These are phyloP conservation scores for Oryza meyeriana DNA, from an alignment of 176 grass and related monocot genomes.

Conservation along the genomic window DNA sequence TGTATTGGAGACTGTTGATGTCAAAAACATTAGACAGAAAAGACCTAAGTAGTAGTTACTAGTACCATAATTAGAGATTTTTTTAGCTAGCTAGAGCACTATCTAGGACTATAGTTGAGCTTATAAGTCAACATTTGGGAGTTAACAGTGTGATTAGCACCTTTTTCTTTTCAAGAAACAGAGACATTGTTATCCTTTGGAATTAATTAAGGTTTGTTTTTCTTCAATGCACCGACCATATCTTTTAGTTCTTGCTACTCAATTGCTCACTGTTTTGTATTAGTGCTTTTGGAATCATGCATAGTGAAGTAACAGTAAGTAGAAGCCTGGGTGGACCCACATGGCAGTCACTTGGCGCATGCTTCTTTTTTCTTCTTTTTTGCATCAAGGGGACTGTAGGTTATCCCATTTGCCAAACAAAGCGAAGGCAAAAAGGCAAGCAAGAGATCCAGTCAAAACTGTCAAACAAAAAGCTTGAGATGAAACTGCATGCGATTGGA, in stretches of 20 bases:
- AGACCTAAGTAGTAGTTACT: neutral
- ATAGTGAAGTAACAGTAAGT: neutral
- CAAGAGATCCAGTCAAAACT: slow-evolving; percentile 4
- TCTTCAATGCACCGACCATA: neutral
- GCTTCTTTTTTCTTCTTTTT: neutral
- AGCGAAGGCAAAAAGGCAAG: neutral
- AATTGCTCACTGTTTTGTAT: neutral
- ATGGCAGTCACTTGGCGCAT: neutral
- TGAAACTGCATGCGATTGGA: neutral
- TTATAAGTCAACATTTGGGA: neutral
- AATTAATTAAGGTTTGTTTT: neutral
- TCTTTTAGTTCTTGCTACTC: neutral
- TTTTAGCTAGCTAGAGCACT: neutral
- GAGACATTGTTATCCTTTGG: neutral
- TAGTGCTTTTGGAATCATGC: neutral
- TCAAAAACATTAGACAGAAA: too few relatives aligned
- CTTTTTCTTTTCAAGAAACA: neutral
- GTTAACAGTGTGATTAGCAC: neutral
- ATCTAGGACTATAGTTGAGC: neutral
- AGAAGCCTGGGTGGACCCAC: neutral
- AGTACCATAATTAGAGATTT: neutral
- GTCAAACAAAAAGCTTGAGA: neutral
- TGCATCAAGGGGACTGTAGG: neutral
- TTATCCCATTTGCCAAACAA: slow-evolving; percentile 34
- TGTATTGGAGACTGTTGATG: too few relatives aligned